Evolutionary conservation across 2,329 filamentous ascomycete species (phyloP).

Genomic region (Monilinia fructigena): DNA sequence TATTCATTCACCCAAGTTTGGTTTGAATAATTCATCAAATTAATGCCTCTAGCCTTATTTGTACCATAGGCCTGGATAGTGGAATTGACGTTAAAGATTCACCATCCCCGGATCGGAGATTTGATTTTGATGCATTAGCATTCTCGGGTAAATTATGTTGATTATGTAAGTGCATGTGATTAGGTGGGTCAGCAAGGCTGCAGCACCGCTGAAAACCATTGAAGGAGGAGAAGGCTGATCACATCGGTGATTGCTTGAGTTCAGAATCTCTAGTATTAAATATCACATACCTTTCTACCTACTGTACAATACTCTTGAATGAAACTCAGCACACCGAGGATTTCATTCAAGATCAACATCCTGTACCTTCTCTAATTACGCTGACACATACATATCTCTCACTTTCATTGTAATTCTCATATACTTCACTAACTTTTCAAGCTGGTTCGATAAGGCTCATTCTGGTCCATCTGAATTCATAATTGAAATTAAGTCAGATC

Average conservation of each 20-base stretch:
- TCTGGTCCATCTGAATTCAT: slow-evolving; percentile 1
- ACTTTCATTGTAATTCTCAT: slow-evolving; percentile 15
- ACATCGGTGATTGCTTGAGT: not conserved
- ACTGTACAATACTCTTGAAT: slow-evolving; percentile 12
- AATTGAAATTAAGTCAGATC: slow-evolving; percentile 8
- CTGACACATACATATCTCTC: not conserved
- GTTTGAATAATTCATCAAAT: not conserved
- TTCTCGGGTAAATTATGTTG: not conserved
- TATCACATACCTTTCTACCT: not conserved
- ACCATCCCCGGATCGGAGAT: slow-evolving; percentile 12
- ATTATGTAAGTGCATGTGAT: slow-evolving; percentile 13
- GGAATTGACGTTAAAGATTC: slow-evolving; percentile 14
- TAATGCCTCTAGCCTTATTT: not conserved
- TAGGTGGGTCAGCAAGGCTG: slow-evolving; percentile 15
- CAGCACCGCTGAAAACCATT: slow-evolving; percentile 1
- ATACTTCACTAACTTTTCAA: slow-evolving; percentile 6
- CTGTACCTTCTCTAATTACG: slow-evolving; percentile 14
- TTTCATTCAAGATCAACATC: slow-evolving; percentile 8
- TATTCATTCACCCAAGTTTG: too few relatives aligned
- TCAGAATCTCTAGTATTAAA: not conserved
- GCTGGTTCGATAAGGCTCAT: slow-evolving; percentile 20
- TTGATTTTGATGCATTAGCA: slow-evolving; percentile 13
- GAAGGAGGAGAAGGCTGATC: slow-evolving; percentile 1
- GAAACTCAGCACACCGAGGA: slow-evolving; percentile 14
- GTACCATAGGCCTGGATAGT: slow-evolving; percentile 6